Evolutionary conservation across 1,284 basidiomycete species (phyloP).

Genomic region (Anthracocystis setariae): DNA sequence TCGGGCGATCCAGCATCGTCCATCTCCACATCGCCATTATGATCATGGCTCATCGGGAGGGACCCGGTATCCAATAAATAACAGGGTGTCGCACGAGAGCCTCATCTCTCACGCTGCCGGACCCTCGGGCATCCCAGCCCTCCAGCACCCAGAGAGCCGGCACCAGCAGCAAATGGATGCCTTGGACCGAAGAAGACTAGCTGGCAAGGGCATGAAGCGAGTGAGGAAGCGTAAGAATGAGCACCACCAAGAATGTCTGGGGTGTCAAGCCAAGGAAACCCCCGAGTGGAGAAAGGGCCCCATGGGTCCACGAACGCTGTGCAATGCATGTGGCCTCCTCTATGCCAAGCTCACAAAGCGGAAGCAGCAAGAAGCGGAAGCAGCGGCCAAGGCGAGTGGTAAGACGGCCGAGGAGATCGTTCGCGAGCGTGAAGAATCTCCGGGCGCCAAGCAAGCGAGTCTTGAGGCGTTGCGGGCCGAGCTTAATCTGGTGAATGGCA

Average conservation of each 20-base stretch:
- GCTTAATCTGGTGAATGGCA: slow-evolving; percentile 40
- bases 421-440: slow-evolving; percentile 42
- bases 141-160: slow-evolving; percentile 16
- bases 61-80: slow-evolving; percentile 1
- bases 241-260: slow-evolving; percentile 50
- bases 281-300: slow-evolving; percentile 67
- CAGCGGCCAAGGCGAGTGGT: slow-evolving; percentile 39
- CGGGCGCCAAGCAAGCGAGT: slow-evolving; percentile 47
- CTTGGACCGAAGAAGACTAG: slow-evolving; percentile 31
- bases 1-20: background rate
- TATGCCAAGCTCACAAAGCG: slow-evolving; percentile 60
- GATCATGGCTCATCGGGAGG: slow-evolving; percentile 6
- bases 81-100: slow-evolving; percentile 6
- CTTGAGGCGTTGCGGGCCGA: slow-evolving; percentile 45
- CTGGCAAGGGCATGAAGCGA: slow-evolving; percentile 50
- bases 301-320: slow-evolving; percentile 61
- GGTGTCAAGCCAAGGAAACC: slow-evolving; percentile 53
- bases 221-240: slow-evolving; percentile 51
- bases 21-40: background rate
- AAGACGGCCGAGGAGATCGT: slow-evolving; percentile 36
- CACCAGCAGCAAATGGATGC: slow-evolving; percentile 41
- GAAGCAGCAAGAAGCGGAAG: slow-evolving; percentile 44
- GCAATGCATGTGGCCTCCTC: slow-evolving; percentile 64
- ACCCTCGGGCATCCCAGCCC: background rate
- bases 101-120: slow-evolving; percentile 2